These are phyloP conservation scores for Populus deltoides DNA, from an alignment of 345 rosid species.

Conservation along the genomic window DNA sequence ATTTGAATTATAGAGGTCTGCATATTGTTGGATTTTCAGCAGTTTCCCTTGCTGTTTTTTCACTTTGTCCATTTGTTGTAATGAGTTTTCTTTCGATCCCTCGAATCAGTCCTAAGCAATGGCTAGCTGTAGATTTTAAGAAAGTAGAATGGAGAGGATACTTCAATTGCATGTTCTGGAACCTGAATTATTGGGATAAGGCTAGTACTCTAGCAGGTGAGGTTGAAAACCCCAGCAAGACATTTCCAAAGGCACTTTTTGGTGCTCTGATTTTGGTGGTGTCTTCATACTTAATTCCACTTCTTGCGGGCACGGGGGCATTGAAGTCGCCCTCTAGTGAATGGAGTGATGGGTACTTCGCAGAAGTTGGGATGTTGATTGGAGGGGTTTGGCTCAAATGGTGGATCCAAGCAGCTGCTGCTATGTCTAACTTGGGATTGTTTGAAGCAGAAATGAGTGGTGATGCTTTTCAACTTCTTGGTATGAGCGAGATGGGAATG, in stretches of 20 bases:
- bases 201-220: constrained; percentile 95
- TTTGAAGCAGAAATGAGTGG: constrained; percentile 97
- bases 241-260: constrained; percentile 82
- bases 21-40: constrained; percentile 83
- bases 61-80: constrained; percentile 71
- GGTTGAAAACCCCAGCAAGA: constrained; percentile 73
- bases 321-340: constrained; percentile 44
- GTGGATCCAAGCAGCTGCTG: constrained; percentile 96
- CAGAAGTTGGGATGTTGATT: constrained; percentile 82
- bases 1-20: constrained; percentile 81
- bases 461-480: constrained; percentile 89
- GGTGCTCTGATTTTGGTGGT: constrained; percentile 80
- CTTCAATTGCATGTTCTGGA: constrained; percentile 95
- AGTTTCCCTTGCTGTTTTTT: constrained; percentile 64
- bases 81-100: constrained; percentile 72
- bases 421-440: constrained; percentile 86
- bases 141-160: constrained; percentile 83
- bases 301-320: constrained; percentile 83
- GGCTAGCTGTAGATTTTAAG: constrained; percentile 63
- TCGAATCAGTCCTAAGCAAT: constrained; percentile 54
- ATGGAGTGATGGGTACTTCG: constrained; percentile 94
- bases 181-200: constrained; percentile 92
- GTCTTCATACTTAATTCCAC: constrained; percentile 69
- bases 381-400: constrained; percentile 88
- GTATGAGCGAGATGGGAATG: constrained; percentile 93